Percentiles rank a stretch among this genome's conserved stretches.
phyloP scores from a whole-genome alignment of 1,284 basidiomycete species.

The Heterobasidion parviporum region DNA sequence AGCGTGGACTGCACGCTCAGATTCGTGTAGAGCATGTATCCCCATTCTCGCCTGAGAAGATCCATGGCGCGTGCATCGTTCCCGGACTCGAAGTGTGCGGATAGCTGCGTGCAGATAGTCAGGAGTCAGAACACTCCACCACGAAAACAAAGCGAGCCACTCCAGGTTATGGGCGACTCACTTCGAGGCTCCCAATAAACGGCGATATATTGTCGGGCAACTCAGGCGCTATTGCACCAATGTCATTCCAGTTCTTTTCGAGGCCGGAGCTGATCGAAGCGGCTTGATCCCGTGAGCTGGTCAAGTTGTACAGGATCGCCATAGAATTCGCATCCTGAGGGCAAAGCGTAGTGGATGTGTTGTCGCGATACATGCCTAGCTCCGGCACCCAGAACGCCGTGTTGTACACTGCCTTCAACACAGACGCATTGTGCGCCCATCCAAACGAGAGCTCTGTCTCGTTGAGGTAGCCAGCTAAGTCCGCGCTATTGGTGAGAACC shows the following conservation, averaged over 20 bases:
- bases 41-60: slow-evolving; percentile 40
- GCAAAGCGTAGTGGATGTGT: slow-evolving; percentile 30
- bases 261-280: slow-evolving; percentile 33
- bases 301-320: slow-evolving; percentile 42
- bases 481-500: slow-evolving; percentile 37
- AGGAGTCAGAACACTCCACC: background rate
- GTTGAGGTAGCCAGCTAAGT: slow-evolving; percentile 36
- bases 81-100: slow-evolving; percentile 42
- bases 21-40: slow-evolving; percentile 46
- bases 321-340: slow-evolving; percentile 47
- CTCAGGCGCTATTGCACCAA: slow-evolving; percentile 41
- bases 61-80: slow-evolving; percentile 40
- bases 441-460: slow-evolving; percentile 21
- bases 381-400: slow-evolving; percentile 32
- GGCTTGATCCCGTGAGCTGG: slow-evolving; percentile 30
- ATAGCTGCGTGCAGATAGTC: slow-evolving; percentile 22
- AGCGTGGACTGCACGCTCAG: slow-evolving; percentile 42
- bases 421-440: slow-evolving; percentile 33
- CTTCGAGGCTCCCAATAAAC: slow-evolving; percentile 44
- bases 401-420: slow-evolving; percentile 35
- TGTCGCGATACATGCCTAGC: slow-evolving; percentile 39
- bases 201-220: slow-evolving; percentile 44
- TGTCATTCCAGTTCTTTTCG: slow-evolving; percentile 38
- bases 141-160: background rate
- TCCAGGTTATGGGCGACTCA: slow-evolving; percentile 11